These are phyloP conservation scores for Plasmodium inui DNA, from an alignment of 169 alveolate genomes.

Conservation along the genomic window DNA sequence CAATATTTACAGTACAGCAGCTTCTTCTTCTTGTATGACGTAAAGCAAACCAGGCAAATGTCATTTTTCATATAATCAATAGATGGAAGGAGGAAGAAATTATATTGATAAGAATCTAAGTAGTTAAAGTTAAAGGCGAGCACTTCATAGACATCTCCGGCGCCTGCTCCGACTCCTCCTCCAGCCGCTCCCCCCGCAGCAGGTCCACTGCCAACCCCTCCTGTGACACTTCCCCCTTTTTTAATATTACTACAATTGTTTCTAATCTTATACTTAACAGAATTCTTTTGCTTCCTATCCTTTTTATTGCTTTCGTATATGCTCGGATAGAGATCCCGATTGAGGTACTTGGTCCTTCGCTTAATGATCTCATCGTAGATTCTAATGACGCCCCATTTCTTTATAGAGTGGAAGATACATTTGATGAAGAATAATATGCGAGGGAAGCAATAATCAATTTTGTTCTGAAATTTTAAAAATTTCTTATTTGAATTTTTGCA, in stretches of 20 bases:
- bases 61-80: slow-evolving; percentile 57
- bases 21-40: slow-evolving; percentile 33
- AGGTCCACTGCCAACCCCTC: neutral
- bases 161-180: neutral
- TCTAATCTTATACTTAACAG: slow-evolving; percentile 31
- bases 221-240: neutral
- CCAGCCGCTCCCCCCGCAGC: neutral
- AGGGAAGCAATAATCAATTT: slow-evolving; percentile 67
- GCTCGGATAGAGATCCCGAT: slow-evolving; percentile 69
- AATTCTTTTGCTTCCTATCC: slow-evolving; percentile 61
- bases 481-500: slow-evolving; percentile 61
- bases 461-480: slow-evolving; percentile 53
- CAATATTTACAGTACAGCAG: slow-evolving; percentile 54
- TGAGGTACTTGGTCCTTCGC: slow-evolving; percentile 60
- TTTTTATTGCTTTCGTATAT: slow-evolving; percentile 68
- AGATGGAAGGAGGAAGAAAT: slow-evolving; percentile 41
- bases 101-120: slow-evolving; percentile 48
- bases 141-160: slow-evolving; percentile 33
- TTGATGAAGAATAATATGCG: slow-evolving; percentile 43
- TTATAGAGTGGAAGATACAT: slow-evolving; percentile 57
- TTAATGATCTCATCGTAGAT: slow-evolving; percentile 47
- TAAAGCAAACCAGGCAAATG: slow-evolving; percentile 62
- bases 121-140: slow-evolving; percentile 56
- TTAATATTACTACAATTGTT: slow-evolving; percentile 19
- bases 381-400: slow-evolving; percentile 40